phyloP scores from a whole-genome alignment of 1,139 yeast species.

The Saccharomyces pastorianus region DNA sequence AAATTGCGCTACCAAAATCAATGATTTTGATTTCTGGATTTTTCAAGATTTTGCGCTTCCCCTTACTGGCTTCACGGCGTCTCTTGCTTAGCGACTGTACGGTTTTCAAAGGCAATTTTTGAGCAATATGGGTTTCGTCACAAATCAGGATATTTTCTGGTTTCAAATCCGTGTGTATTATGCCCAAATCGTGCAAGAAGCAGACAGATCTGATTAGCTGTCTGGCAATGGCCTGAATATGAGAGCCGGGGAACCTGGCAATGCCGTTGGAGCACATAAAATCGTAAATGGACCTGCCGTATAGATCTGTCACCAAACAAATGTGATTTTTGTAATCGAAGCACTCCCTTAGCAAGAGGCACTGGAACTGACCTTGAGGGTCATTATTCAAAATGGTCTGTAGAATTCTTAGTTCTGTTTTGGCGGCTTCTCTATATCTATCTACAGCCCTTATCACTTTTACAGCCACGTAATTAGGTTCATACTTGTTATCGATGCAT shows the following conservation, averaged over 20 bases:
- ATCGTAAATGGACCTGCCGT: conserved; percentile 81
- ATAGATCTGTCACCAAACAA: conserved; percentile 82
- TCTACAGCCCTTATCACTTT: conserved; percentile 80
- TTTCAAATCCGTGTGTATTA: conserved; percentile 87
- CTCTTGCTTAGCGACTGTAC: conserved; percentile 23
- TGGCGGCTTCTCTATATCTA: conserved; percentile 77
- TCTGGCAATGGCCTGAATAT: conserved; percentile 80
- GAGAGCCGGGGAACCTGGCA: conserved; percentile 68
- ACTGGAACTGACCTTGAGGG: conserved; percentile 27
- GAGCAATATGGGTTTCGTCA: conserved; percentile 41
- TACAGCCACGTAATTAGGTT: conserved; percentile 62
- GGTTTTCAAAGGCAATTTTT: conserved; percentile 18
- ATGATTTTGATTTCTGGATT: conserved; percentile 82
- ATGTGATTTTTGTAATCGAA: conserved; percentile 92
- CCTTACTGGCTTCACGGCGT: conserved; percentile 31
- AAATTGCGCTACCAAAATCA: conserved; percentile 94
- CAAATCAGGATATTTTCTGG: conserved; percentile 87
- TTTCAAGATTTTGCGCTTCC: conserved; percentile 44
- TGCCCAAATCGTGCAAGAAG: conserved; percentile 77
- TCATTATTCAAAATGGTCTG: conserved; percentile 67
- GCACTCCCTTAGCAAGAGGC: conserved; percentile 55
- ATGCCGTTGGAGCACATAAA: conserved; percentile 72
- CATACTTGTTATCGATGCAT: conserved; percentile 47
- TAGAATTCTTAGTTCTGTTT: conserved; percentile 69
- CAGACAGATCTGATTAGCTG: conserved; percentile 83